Evolutionary conservation across 176 grass and related monocot genomes (phyloP).

Genomic region (Ensete ventricosum): DNA sequence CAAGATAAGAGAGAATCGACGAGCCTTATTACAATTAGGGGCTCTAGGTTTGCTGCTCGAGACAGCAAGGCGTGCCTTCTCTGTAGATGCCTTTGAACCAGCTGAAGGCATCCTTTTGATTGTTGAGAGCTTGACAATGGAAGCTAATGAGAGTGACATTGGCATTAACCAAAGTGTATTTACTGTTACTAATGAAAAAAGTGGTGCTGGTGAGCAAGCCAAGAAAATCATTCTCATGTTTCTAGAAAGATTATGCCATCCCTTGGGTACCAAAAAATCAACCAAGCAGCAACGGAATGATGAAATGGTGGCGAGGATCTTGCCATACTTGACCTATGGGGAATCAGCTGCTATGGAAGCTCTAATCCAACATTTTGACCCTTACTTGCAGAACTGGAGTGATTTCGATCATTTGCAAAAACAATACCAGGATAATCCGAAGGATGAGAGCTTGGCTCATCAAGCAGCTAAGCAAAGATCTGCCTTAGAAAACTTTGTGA

Average conservation of each 20-base stretch:
- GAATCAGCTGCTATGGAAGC: constrained; percentile 87
- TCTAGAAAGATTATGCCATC: constrained; percentile 74
- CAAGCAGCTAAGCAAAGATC: constrained; percentile 58
- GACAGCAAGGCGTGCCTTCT: constrained; percentile 80
- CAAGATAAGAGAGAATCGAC: constrained; percentile 90
- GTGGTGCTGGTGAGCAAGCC: constrained; percentile 67
- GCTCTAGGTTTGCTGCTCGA: constrained; percentile 81
- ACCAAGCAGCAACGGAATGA: constrained; percentile 95
- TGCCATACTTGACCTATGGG: constrained; percentile 95
- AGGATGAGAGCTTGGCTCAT: constrained; percentile 62
- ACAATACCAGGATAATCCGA: constrained; percentile 61
- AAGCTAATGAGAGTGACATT: constrained; percentile 94
- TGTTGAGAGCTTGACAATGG: constrained; percentile 94
- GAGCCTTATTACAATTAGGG: constrained; percentile 61
- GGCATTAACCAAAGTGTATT: constrained; percentile 82
- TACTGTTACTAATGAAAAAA: constrained; percentile 63
- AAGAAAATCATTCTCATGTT: constrained; percentile 99
- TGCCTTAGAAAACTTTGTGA: constrained; percentile 84
- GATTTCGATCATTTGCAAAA: constrained; percentile 72
- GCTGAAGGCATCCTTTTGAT: constrained; percentile 96
- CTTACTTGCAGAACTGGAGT: constrained; percentile 72
- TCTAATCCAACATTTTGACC: constrained; percentile 90
- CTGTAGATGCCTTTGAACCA: constrained; percentile 84
- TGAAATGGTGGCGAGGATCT: constrained; percentile 97
- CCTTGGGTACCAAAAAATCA: constrained; percentile 68